phyloP scores from a whole-genome alignment of 306 rosid species.

The Cucurbita argyrosperma region DNA sequence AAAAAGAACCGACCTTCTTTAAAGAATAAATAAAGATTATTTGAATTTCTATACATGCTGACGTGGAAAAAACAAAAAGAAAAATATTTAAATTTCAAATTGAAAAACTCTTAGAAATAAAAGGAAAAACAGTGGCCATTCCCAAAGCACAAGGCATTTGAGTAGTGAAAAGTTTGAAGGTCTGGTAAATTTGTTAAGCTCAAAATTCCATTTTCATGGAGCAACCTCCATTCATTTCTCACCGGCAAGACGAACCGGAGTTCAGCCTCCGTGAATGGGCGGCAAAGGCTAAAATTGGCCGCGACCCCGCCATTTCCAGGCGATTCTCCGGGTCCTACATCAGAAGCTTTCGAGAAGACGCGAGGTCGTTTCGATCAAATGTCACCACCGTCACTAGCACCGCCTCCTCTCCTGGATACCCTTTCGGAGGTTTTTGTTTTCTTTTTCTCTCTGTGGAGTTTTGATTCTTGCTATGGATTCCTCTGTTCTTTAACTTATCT shows the following conservation, averaged over 20 bases:
- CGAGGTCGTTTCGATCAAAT: slow-evolving; percentile 73
- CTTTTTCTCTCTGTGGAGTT: not conserved
- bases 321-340: slow-evolving; percentile 73
- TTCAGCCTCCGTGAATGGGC: slow-evolving; percentile 62
- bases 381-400: slow-evolving; percentile 66
- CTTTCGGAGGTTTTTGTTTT: slow-evolving; percentile 36
- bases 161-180: not conserved
- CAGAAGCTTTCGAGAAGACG: slow-evolving; percentile 77
- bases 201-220: slow-evolving; percentile 29
- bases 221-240: slow-evolving; percentile 23
- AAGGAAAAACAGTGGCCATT: not conserved
- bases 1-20: not conserved
- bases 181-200: slow-evolving; percentile 15
- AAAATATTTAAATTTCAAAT: not conserved
- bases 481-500: not conserved
- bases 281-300: slow-evolving; percentile 31
- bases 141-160: not conserved
- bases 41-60: not conserved
- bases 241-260: slow-evolving; percentile 45
- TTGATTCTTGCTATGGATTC: not conserved
- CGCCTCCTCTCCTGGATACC: slow-evolving; percentile 84
- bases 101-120: not conserved
- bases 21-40: not conserved
- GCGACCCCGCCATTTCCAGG: slow-evolving; percentile 48
- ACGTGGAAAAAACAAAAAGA: not conserved